phyloP scores from a whole-genome alignment of 768 basidiomycete genomes.

The Termitomyces sp. region DNA sequence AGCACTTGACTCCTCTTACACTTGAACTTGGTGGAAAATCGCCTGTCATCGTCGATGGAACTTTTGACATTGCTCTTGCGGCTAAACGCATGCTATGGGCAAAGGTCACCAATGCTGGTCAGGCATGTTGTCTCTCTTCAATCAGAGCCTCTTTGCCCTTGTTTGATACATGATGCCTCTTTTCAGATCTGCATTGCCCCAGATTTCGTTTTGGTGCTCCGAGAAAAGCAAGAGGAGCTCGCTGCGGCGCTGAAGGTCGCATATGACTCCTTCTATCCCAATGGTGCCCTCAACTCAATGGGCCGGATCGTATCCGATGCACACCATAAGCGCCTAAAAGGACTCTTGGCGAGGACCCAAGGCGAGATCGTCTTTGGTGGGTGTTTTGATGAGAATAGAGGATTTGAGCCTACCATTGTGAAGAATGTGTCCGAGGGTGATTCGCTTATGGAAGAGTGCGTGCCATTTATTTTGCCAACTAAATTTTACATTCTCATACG shows the following conservation, averaged over 20 bases:
- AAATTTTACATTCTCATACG: not conserved
- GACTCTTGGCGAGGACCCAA: conserved; percentile 47
- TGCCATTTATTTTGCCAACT: not conserved
- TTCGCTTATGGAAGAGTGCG: conserved; percentile 55
- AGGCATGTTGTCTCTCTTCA: conserved; percentile 27
- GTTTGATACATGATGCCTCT: conserved; percentile 20
- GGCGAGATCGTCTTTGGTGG: conserved; percentile 56
- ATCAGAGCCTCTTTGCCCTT: not conserved
- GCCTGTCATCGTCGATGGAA: conserved; percentile 36
- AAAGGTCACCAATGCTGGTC: conserved; percentile 62
- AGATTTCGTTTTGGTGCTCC: conserved; percentile 38
- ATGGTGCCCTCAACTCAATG: conserved; percentile 42
- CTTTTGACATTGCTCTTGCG: conserved; percentile 31
- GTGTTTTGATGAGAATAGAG: conserved; percentile 33
- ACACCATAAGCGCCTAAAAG: conserved; percentile 51
- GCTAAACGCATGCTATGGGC: conserved; percentile 67
- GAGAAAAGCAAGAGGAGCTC: conserved; percentile 40
- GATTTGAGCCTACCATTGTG: conserved; percentile 59
- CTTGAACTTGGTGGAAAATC: conserved; percentile 55
- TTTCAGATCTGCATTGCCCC: conserved; percentile 60
- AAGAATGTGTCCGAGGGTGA: conserved; percentile 50
- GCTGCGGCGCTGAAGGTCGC: conserved; percentile 37
- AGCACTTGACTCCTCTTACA: conserved; percentile 49
- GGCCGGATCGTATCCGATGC: conserved; percentile 47
- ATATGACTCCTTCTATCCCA: conserved; percentile 47